Evolutionary conservation across 768 basidiomycete genomes (phyloP).

Genomic region (Botryobasidium botryosum): DNA sequence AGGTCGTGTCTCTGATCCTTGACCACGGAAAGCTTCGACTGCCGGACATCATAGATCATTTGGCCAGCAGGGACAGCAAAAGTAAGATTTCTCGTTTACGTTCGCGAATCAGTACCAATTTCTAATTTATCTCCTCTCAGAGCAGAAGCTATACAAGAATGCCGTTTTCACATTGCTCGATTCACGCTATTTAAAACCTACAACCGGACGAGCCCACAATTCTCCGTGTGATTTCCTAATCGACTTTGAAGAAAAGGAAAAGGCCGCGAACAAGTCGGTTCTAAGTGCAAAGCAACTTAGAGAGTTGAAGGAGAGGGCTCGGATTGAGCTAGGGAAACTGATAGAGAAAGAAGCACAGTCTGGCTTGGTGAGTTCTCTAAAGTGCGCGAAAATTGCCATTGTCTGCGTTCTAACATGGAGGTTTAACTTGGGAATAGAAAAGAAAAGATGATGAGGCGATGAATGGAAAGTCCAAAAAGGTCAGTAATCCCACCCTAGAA

Average conservation of each 20-base stretch:
- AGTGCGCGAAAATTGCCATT: not conserved
- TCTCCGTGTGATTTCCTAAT: constrained; percentile 71
- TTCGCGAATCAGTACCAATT: not conserved
- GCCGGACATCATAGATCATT: constrained; percentile 40
- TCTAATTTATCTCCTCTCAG: constrained; percentile 1
- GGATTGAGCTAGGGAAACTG: constrained; percentile 24
- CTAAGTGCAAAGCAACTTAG: constrained; percentile 68
- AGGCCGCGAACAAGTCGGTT: constrained; percentile 32
- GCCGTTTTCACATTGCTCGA: constrained; percentile 55
- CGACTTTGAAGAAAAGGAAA: constrained; percentile 65
- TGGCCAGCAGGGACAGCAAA: constrained; percentile 36
- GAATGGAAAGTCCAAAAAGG: constrained; percentile 12
- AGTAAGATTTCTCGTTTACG: constrained; percentile 28
- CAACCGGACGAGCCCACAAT: constrained; percentile 57
- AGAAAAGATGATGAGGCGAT: constrained; percentile 34
- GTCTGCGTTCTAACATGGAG: constrained; percentile 15
- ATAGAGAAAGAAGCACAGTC: constrained; percentile 11
- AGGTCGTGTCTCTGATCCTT: constrained; percentile 58
- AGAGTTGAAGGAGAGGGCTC: constrained; percentile 49
- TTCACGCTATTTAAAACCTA: constrained; percentile 57
- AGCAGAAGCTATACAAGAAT: constrained; percentile 33
- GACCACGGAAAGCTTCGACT: constrained; percentile 76
- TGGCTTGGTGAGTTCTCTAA: constrained; percentile 6
- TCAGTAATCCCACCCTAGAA: constrained; percentile 6
- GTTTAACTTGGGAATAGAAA: constrained; percentile 31